A percentile compares a stretch with the other conserved stretches of the same genome.
These are phyloP conservation scores for Hypoxylon subgilvum DNA, from an alignment of 495 filamentous ascomycete species.

Conservation along the genomic window DNA sequence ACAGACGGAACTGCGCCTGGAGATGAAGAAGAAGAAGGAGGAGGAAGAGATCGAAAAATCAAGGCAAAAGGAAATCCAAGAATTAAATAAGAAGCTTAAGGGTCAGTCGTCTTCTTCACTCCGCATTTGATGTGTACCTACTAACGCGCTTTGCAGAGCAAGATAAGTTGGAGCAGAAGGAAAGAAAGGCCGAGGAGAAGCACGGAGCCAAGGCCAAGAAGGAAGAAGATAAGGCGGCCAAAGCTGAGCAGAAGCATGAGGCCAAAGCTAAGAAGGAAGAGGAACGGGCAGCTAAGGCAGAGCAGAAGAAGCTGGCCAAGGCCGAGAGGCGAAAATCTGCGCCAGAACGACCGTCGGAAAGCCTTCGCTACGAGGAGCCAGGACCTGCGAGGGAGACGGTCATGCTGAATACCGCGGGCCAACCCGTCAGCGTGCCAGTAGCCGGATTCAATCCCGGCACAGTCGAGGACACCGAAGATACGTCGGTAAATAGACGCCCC, in stretches of 20 bases:
- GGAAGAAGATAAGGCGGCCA: slow-evolving; percentile 57
- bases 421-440: slow-evolving; percentile 26
- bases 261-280: slow-evolving; percentile 58
- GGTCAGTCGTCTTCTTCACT: slow-evolving; percentile 37
- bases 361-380: slow-evolving; percentile 23
- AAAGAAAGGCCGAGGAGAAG: slow-evolving; percentile 57
- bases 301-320: slow-evolving; percentile 55
- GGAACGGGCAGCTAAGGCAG: slow-evolving; percentile 54
- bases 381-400: slow-evolving; percentile 10
- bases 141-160: slow-evolving; percentile 46
- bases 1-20: slow-evolving; percentile 56
- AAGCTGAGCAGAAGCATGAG: slow-evolving; percentile 58
- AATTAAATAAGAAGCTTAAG: slow-evolving; percentile 51
- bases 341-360: slow-evolving; percentile 9
- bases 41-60: slow-evolving; percentile 52
- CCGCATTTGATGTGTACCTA: neutral
- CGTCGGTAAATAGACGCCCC: slow-evolving; percentile 3
- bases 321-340: slow-evolving; percentile 50
- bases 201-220: slow-evolving; percentile 56
- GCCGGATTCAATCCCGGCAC: slow-evolving; percentile 5
- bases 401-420: slow-evolving; percentile 25
- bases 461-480: slow-evolving; percentile 5
- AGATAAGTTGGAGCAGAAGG: slow-evolving; percentile 58
- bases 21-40: slow-evolving; percentile 56
- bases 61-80: slow-evolving; percentile 53